These are phyloP conservation scores for Exserohilum turcica DNA, from an alignment of 2,329 filamentous ascomycete species.

Conservation along the genomic window DNA sequence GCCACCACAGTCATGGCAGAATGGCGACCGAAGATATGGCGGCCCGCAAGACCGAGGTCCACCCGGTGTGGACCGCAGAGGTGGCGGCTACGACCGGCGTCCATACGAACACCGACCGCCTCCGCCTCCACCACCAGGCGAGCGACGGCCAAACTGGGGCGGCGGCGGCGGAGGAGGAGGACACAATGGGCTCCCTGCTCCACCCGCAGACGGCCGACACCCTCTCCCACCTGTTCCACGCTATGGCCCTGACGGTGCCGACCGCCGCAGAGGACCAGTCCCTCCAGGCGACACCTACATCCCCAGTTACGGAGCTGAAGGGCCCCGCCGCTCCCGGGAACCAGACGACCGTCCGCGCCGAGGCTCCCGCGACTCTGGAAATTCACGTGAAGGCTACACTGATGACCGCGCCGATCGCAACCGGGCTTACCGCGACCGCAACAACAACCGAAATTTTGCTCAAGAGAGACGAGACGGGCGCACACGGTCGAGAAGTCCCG, in stretches of 20 bases:
- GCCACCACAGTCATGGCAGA: conserved; percentile 41
- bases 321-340: conserved; percentile 41
- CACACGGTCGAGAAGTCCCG: conserved; percentile 45
- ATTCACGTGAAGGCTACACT: conserved; percentile 40
- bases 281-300: conserved; percentile 52
- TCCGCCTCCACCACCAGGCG: conserved; percentile 43
- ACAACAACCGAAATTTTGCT: conserved; percentile 32
- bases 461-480: conserved; percentile 38
- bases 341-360: conserved; percentile 42
- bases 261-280: conserved; percentile 28
- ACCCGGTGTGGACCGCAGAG: conserved; percentile 44
- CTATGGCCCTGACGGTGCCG: conserved; percentile 34
- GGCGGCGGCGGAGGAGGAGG: conserved; percentile 30
- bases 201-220: conserved; percentile 45
- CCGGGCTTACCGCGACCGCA: conserved; percentile 25
- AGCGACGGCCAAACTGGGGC: conserved; percentile 42
- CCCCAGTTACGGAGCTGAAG: conserved; percentile 47
- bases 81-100: conserved; percentile 35
- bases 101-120: conserved; percentile 40
- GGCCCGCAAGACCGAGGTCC: conserved; percentile 48
- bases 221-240: conserved; percentile 43
- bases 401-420: conserved; percentile 37
- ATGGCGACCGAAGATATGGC: conserved; percentile 42
- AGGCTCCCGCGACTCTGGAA: conserved; percentile 42
- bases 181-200: conserved; percentile 39